Conservation (phyloP, 306 rosid genomes). For the Luffa acutangula region DNA sequence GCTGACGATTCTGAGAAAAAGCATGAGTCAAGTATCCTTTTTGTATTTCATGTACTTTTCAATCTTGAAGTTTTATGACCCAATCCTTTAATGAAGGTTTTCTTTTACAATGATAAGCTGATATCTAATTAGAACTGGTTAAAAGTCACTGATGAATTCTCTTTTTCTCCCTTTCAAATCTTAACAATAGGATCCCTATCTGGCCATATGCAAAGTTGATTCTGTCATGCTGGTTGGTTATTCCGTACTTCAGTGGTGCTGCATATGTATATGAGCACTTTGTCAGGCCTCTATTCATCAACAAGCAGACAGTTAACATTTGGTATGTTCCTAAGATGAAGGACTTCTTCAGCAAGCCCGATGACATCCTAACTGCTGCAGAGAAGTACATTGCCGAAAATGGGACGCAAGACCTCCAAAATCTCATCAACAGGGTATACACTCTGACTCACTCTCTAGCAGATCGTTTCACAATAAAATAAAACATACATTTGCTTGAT, state of each 20-base stretch:
- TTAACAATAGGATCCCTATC: conserved; percentile 66
- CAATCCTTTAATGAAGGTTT: background rate
- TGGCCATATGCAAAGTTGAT: conserved; percentile 95
- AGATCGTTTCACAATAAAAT: background rate
- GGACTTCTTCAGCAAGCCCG: conserved; percentile 40
- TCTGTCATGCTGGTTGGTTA: conserved; percentile 77
- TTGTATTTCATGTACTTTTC: background rate
- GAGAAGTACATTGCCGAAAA: conserved; percentile 80
- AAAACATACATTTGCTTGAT: background rate
- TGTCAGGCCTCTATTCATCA: conserved; percentile 66
- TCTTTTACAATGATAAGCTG: background rate
- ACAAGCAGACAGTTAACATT: conserved; percentile 64
- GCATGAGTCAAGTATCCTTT: background rate
- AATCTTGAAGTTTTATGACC: background rate
- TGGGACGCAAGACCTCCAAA: conserved; percentile 62
- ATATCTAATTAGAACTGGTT: background rate
- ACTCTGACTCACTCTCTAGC: background rate
- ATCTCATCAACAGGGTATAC: conserved; percentile 59
- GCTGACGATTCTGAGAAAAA: background rate
- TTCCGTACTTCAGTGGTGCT: conserved; percentile 89
- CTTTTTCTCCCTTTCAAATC: background rate
- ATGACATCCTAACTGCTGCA: conserved; percentile 73
- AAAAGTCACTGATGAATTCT: conserved; percentile 4
- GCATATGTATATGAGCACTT: conserved; percentile 85
- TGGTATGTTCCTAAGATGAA: conserved; percentile 89